Conservation (phyloP, 2,329 filamentous ascomycete species). For the Huntiella moniliformis region DNA sequence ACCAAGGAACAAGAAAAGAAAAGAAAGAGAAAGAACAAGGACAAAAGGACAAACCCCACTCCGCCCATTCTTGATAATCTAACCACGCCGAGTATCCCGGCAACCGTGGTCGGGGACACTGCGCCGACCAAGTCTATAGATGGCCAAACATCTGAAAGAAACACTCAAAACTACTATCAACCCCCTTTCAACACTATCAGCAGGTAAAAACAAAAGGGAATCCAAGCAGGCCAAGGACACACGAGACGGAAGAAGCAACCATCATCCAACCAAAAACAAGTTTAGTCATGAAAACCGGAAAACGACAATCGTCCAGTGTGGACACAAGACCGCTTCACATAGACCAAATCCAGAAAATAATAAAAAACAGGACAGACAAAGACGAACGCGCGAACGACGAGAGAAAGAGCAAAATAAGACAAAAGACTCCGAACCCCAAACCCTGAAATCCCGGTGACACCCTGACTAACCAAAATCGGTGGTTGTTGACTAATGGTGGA, state of each 20-base stretch:
- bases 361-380: constrained; percentile 12
- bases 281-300: neutral
- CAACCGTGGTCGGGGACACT: no score
- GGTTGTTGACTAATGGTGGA: constrained; percentile 2
- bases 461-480: no score
- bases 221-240: constrained; percentile 10
- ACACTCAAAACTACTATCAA: no score
- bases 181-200: no score
- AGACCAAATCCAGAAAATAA: constrained; percentile 14
- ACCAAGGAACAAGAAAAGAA: no score
- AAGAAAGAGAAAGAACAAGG: no score
- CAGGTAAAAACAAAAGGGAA: constrained; percentile 6
- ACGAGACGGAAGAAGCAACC: constrained; percentile 3
- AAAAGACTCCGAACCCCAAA: constrained; percentile 5
- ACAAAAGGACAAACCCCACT: constrained; percentile 1
- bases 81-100: no score
- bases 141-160: no score
- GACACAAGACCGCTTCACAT: constrained; percentile 14
- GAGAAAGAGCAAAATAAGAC: constrained; percentile 13
- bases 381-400: constrained; percentile 10
- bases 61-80: neutral
- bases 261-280: neutral
- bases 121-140: no score
- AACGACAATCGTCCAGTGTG: constrained; percentile 1
- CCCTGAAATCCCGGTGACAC: no score